Evolutionary conservation across 176 grass and related monocot species (phyloP).

Genomic region (Themeda triandra): DNA sequence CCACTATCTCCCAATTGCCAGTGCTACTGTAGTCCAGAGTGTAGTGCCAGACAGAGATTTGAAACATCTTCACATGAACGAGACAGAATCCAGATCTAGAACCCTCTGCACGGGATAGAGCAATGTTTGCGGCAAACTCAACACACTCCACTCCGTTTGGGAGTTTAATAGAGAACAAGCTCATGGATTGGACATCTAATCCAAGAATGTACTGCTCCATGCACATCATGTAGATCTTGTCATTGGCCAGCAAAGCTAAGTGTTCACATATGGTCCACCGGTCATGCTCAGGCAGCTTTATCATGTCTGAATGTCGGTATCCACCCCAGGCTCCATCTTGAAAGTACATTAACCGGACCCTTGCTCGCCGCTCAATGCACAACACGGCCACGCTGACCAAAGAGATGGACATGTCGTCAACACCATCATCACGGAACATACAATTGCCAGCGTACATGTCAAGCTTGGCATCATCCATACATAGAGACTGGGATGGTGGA

Average conservation of each 20-base stretch:
- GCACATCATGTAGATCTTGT: not conserved
- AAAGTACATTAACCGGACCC: not conserved
- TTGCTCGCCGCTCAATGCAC: not conserved
- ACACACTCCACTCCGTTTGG: not conserved
- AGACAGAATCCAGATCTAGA: conserved; percentile 16
- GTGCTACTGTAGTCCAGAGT: not conserved
- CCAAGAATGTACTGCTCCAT: not conserved
- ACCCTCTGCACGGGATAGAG: not conserved
- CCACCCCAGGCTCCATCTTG: not conserved
- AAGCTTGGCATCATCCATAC: no score
- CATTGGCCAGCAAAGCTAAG: no score
- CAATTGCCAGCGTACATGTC: no score
- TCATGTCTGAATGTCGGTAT: not conserved
- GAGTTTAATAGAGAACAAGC: not conserved
- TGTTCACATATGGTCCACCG: not conserved
- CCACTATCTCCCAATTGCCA: not conserved
- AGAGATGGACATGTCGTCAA: no score
- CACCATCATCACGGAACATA: no score
- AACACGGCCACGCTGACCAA: not conserved
- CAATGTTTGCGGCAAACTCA: not conserved
- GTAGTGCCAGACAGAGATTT: conserved; percentile 8
- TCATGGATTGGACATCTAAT: conserved; percentile 2
- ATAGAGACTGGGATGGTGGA: no score
- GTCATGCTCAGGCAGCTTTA: not conserved
- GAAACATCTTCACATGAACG: not conserved